A percentile compares a stretch with the other conserved stretches of the same genome.
Evolutionary conservation across 225 moss, liverwort and hornwort species (phyloP).

Genomic region (Climacium dendroides): DNA sequence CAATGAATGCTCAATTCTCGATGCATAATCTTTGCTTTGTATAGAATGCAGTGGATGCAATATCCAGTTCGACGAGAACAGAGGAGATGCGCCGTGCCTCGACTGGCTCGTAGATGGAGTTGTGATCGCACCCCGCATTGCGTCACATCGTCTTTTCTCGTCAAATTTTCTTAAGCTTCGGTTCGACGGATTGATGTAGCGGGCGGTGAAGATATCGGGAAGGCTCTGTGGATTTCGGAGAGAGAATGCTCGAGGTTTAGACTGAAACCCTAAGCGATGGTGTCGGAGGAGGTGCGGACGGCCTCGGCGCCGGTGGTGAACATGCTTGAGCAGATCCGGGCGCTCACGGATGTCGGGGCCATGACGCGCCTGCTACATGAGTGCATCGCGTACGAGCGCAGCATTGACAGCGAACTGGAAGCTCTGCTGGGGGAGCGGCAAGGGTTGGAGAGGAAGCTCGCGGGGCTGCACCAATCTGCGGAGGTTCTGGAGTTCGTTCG

Average conservation of each 20-base stretch:
- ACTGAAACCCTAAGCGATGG: slow-evolving; percentile 15
- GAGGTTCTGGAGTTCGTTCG: slow-evolving; percentile 86
- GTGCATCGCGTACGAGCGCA: slow-evolving; percentile 72
- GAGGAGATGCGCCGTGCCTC: neutral
- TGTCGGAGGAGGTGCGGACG: slow-evolving; percentile 8
- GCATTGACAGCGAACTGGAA: slow-evolving; percentile 76
- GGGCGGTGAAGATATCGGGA: neutral
- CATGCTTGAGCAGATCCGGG: slow-evolving; percentile 64
- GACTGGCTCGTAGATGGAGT: neutral
- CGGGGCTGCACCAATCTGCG: slow-evolving; percentile 61
- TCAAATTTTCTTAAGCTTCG: neutral
- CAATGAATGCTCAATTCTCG: neutral
- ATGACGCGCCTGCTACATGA: slow-evolving; percentile 97
- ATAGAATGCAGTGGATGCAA: neutral
- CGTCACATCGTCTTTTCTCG: neutral
- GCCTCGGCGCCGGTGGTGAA: slow-evolving; percentile 10
- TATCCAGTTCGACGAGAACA: neutral
- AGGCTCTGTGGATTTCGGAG: neutral
- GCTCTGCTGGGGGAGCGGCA: slow-evolving; percentile 59
- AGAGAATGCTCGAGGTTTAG: neutral
- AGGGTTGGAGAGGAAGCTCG: slow-evolving; percentile 67
- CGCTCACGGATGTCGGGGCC: slow-evolving; percentile 75
- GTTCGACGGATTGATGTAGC: neutral
- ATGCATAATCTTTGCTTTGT: neutral
- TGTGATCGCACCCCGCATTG: neutral